phyloP scores from a whole-genome alignment of 495 filamentous ascomycete species.

The Jackrogersella multiformis region DNA sequence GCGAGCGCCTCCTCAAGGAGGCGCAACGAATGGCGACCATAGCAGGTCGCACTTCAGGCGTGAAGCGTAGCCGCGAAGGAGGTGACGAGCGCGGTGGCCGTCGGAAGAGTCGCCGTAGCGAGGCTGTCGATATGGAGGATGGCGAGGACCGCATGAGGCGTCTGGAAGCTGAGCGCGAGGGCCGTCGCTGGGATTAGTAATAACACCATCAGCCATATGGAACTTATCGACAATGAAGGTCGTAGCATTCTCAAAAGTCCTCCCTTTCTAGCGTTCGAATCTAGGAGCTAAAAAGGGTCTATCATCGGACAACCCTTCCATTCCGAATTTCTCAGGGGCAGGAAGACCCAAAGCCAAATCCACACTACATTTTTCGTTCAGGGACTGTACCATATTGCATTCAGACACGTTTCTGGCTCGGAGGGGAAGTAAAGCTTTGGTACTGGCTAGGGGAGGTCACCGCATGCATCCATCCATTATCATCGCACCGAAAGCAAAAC shows the following conservation, averaged over 20 bases:
- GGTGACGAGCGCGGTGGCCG: slow-evolving; percentile 53
- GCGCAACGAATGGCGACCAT: slow-evolving; percentile 74
- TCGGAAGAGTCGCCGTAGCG: slow-evolving; percentile 53
- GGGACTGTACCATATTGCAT: slow-evolving; percentile 13
- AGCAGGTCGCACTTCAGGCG: slow-evolving; percentile 42
- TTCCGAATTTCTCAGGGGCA: background rate
- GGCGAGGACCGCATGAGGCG: slow-evolving; percentile 62
- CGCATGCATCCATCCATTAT: background rate
- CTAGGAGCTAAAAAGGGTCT: background rate
- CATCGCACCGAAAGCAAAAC: background rate
- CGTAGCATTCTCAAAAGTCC: background rate
- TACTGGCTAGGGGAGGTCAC: background rate
- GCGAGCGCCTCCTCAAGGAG: slow-evolving; percentile 80
- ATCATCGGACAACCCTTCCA: background rate
- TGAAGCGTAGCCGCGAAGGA: slow-evolving; percentile 56
- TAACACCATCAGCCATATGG: background rate
- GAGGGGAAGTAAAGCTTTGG: background rate
- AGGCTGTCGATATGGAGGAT: slow-evolving; percentile 54
- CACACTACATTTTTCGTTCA: slow-evolving; percentile 1
- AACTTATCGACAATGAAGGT: background rate
- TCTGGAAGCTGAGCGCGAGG: slow-evolving; percentile 59
- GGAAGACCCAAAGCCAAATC: background rate
- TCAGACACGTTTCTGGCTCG: background rate
- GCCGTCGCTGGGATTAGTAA: slow-evolving; percentile 52
- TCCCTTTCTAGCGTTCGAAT: background rate